Percentiles rank a stretch among this genome's conserved stretches.
phyloP scores from a whole-genome alignment of 371 early-diverging fungal genomes.

The Mucor velutinosus region DNA sequence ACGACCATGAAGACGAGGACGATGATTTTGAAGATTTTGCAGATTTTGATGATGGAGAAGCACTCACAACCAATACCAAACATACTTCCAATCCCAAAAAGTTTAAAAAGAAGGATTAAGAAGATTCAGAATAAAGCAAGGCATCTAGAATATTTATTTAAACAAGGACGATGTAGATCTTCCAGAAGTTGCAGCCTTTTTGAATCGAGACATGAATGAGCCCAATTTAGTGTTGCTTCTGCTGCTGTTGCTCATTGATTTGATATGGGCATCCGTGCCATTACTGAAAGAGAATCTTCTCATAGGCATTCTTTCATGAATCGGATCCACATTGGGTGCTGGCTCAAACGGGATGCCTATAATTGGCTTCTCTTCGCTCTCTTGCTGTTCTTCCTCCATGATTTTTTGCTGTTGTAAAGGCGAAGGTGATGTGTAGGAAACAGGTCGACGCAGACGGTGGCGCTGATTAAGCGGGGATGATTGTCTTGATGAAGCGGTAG shows the following conservation, averaged over 20 bases:
- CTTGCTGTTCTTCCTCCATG: not conserved
- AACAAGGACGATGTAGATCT: conserved; percentile 4
- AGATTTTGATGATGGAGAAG: conserved; percentile 37
- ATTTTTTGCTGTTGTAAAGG: not conserved
- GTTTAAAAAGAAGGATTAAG: conserved; percentile 2
- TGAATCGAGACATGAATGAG: conserved; percentile 6
- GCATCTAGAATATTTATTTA: conserved; percentile 6
- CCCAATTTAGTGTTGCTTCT: not conserved
- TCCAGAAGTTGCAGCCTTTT: conserved; percentile 7
- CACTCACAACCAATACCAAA: conserved; percentile 7
- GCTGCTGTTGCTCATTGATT: not conserved
- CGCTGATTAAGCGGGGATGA: not conserved
- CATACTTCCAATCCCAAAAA: not conserved
- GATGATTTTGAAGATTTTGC: conserved; percentile 46
- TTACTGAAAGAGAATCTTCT: not conserved
- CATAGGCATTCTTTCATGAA: conserved; percentile 4
- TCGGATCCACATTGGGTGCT: not conserved
- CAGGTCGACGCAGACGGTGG: not conserved
- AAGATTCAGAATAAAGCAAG: not conserved
- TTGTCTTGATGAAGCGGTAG: not conserved
- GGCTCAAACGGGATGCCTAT: conserved; percentile 5
- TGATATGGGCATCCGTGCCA: not conserved
- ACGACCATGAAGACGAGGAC: conserved; percentile 19
- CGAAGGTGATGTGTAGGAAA: conserved; percentile 9
- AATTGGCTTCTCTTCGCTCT: not conserved